These are phyloP conservation scores for Tetracladium setigerum DNA, from an alignment of 495 filamentous ascomycete genomes.

Conservation along the genomic window DNA sequence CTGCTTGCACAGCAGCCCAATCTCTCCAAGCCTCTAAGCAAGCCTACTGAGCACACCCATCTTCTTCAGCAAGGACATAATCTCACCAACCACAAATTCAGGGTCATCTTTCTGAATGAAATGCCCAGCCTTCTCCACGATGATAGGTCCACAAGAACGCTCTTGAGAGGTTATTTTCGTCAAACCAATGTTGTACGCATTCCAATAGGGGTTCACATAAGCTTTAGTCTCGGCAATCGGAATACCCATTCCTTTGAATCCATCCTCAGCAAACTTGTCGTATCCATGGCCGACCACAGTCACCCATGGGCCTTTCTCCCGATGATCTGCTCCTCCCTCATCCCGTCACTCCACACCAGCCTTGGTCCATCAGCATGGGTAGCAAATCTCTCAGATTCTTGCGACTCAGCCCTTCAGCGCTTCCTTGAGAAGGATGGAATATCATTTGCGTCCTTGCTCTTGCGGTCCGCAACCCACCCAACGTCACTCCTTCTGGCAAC, in stretches of 20 bases:
- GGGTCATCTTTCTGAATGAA: slow-evolving; percentile 58
- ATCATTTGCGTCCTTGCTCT: slow-evolving; percentile 30
- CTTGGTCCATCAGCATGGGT: slow-evolving; percentile 39
- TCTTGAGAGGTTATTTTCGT: slow-evolving; percentile 33
- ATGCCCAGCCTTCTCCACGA: slow-evolving; percentile 48
- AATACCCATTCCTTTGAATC: slow-evolving; percentile 25
- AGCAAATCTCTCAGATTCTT: slow-evolving; percentile 40
- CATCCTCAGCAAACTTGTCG: slow-evolving; percentile 47
- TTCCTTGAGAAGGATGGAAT: slow-evolving; percentile 49
- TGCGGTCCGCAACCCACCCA: slow-evolving; percentile 37
- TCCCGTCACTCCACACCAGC: slow-evolving; percentile 33
- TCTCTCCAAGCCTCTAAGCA: too few relatives aligned
- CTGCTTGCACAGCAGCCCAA: too few relatives aligned
- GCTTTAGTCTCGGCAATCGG: slow-evolving; percentile 9
- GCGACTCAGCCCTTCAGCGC: slow-evolving; percentile 47
- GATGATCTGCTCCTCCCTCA: too few relatives aligned
- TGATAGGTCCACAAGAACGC: slow-evolving; percentile 36
- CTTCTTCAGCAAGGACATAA: slow-evolving; percentile 31
- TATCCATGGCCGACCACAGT: slow-evolving; percentile 56
- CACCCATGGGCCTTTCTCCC: slow-evolving; percentile 33
- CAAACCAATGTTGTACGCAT: slow-evolving; percentile 48
- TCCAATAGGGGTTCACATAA: slow-evolving; percentile 41
- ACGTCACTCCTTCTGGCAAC: slow-evolving; percentile 36
- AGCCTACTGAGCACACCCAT: too few relatives aligned
- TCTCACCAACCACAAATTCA: slow-evolving; percentile 42